Percentiles rank a stretch among this genome's conserved stretches.
These are phyloP conservation scores for Colletotrichum sp. DNA, from an alignment of 2,329 filamentous ascomycete species.

Conservation along the genomic window DNA sequence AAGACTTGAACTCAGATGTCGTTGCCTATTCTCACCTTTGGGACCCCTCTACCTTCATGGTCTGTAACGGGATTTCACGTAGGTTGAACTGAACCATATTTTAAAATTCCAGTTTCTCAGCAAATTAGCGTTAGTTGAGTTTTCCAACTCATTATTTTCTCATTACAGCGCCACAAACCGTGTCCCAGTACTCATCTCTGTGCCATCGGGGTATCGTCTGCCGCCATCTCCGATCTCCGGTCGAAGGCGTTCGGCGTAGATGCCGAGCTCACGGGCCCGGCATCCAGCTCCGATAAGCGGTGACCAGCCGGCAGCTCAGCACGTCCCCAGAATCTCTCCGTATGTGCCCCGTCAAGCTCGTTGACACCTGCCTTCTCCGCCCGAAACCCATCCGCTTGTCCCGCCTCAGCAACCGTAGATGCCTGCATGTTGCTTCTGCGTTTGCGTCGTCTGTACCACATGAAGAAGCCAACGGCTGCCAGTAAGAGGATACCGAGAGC, in stretches of 20 bases:
- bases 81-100: rapidly evolving
- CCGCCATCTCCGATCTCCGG: background rate
- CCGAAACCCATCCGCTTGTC: background rate
- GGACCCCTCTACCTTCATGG: background rate
- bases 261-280: background rate
- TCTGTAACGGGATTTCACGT: background rate
- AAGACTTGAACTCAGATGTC: background rate
- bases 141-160: rapidly evolving
- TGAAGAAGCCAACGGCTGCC: rapidly evolving
- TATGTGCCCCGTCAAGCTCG: background rate
- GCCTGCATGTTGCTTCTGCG: rapidly evolving
- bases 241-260: background rate
- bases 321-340: background rate
- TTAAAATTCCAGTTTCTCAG: rapidly evolving
- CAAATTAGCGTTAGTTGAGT: background rate
- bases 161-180: background rate
- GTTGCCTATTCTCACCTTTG: background rate
- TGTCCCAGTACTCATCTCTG: background rate
- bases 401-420: background rate
- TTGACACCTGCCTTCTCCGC: background rate
- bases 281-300: background rate
- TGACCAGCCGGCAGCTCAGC: background rate
- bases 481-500: background rate
- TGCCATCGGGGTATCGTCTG: background rate
- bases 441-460: background rate